Base-by-base conservation (phyloP, 129 eudicot species). In the Apium graveolens region DNA sequence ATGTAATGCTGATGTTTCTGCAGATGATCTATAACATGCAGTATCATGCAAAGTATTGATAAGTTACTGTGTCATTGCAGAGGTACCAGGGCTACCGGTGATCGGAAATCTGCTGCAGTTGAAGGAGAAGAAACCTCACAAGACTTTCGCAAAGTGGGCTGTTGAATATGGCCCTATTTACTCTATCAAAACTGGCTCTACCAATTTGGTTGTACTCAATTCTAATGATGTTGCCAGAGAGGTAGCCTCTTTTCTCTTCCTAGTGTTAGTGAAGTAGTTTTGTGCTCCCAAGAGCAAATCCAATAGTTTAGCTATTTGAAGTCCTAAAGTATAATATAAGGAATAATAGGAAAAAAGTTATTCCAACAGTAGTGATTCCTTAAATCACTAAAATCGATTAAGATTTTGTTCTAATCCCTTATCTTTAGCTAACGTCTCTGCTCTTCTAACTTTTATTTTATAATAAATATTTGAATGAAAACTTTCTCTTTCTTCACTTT, bases 91-190 rank as follows among this genome's bases (percentile, higher is more conserved):
- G 76, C 34, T 92, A 66, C 99, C 96, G 34, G 53, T 92, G 76
- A 35, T 92, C 49, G 99, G 99, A 79, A 92, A 92, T 87, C 78
- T 92, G 51, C 84, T 92, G 85, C 99, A 96, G 55, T 76, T 96
- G 83, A 92, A 85, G 69, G 97, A 96, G 91, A 92, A 92, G 90
- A 96, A 96, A 77, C 99, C 99, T 29, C 89, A 87, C 86, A 90
- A 80, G 82, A 92, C 97, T 0, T 96, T 95, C 79, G 83, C 91
- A 16, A 88, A 81, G 71, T 96, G 97, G 97, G 96, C 97, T 34
- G 88, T 88, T 75, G 80, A n/a, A 11, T 92, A 96, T 84, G 99
- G 99, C 9, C 97, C 97, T 17, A 80, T 96, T 45, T 96, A 92
- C 70, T 92, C 99, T 1, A 92, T 96, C 43, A 89, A 65, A 82